Base-by-base conservation (phyloP, 306 rosid genomes). In the Fagus crenata region DNA sequence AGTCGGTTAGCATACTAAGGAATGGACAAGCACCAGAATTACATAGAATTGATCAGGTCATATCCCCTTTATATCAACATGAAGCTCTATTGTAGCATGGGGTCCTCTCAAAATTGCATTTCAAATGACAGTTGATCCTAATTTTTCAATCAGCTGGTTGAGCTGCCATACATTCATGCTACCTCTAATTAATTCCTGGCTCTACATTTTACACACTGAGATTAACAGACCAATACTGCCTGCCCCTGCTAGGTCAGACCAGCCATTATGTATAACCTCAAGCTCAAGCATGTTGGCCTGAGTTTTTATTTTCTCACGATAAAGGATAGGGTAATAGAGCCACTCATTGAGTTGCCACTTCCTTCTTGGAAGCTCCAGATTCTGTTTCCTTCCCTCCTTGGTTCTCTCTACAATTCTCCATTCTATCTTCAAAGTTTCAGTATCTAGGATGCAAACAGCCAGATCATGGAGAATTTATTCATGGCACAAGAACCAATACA, bases 1-100 rank as follows among this genome's bases (percentile, higher is more conserved):
- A 58, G 65, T 64, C 64, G 69, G 77, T 83, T 60, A 67, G 12
- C 41, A 36, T 37, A 65, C 41, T 61, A 15, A 37, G 33, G 4
- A 6, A 5, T 58, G 69, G 69, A 64, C 22, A 36, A 36, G 28
- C 14, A 36, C 28, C 69, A 64, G 43, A 7, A 64, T 17, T 15
- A 36, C 43, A 36, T 40, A 36, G 28, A 22, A 64, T 64, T 36
- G 69, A 36, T 13, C 6, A 6, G 18, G 28, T 64, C 69, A 42
- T 35, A 9, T 28, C 35, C 11, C 2, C 43, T 64, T 64, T 64
- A 13, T 64, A 5, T 1, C 2, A 64, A 64, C 22, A 64, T 35
- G 42, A 64, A 64, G 18, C 33, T 39, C 71, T 40, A 39, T 17
- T 15, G 5, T 39, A 14, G 71, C 49, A 17, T 6, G 17, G 6